Evolutionary conservation across 2,329 filamentous ascomycete species (phyloP).

Genomic region (Arthrobotrys megalospora): DNA sequence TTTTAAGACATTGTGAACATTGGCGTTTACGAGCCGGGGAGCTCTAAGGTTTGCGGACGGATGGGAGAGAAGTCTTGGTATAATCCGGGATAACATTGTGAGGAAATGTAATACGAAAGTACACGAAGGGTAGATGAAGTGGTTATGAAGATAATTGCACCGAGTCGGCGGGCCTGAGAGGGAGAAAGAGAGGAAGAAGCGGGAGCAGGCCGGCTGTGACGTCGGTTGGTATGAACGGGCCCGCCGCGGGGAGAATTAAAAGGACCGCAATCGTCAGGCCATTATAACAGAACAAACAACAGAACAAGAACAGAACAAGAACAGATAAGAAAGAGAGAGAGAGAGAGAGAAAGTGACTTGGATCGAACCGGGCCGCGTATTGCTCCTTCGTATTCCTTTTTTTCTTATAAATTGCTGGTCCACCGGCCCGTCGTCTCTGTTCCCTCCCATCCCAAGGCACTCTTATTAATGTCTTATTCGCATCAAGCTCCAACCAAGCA

Average conservation of each 20-base stretch:
- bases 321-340: too few species aligned
- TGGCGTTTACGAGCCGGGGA: background rate
- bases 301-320: too few species aligned
- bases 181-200: too few species aligned
- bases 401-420: conserved; percentile 7
- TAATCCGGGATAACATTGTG: conserved; percentile 28
- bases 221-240: background rate
- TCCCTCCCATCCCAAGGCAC: too few species aligned
- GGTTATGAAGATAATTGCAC: background rate
- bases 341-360: too few species aligned
- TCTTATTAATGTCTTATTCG: conserved; percentile 10
- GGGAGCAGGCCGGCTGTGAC: conserved; percentile 5
- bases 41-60: background rate
- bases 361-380: background rate
- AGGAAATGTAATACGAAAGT: too few species aligned
- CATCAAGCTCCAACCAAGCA: background rate
- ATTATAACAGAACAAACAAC: background rate
- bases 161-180: too few species aligned
- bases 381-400: background rate
- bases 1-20: conserved; percentile 1
- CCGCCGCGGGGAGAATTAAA: background rate
- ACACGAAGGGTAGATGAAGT: background rate
- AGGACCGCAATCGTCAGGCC: conserved; percentile 16
- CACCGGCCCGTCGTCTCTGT: too few species aligned
- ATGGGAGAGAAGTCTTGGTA: conserved; percentile 9